A percentile compares a stretch with the other conserved stretches of the same genome.
Conservation (phyloP, 2,329 filamentous ascomycete species). For the Aureobasidium namibiae region DNA sequence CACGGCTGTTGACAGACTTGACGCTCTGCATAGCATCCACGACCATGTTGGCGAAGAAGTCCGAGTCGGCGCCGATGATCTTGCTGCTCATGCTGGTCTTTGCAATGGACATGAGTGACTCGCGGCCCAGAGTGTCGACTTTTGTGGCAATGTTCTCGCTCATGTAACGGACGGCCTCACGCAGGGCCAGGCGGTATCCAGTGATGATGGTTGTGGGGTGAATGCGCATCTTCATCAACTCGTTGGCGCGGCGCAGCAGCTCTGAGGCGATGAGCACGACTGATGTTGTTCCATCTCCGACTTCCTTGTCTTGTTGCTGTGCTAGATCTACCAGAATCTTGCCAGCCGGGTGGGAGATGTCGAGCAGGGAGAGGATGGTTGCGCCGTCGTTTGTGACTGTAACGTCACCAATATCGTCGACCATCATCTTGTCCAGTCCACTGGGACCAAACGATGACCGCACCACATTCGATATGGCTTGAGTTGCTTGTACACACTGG, state of each 20-base stretch:
- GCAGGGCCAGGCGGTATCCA: conserved; percentile 87
- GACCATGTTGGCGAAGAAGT: conserved; percentile 96
- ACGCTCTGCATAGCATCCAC: conserved; percentile 95
- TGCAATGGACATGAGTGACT: conserved; percentile 87
- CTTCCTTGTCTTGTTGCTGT: conserved; percentile 98
- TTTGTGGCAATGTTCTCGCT: conserved; percentile 96
- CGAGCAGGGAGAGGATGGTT: conserved; percentile 88
- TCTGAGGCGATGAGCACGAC: conserved; percentile 96
- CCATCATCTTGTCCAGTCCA: conserved; percentile 99
- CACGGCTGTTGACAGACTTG: conserved; percentile 83
- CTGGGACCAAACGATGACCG: conserved; percentile 98
- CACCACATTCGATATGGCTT: conserved; percentile 96
- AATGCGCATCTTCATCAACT: conserved; percentile 99
- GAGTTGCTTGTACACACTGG: conserved; percentile 93
- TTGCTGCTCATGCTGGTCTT: conserved; percentile 99
- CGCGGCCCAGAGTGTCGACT: conserved; percentile 82
- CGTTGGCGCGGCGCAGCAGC: conserved; percentile 85
- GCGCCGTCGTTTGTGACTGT: conserved; percentile 98
- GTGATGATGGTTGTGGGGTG: conserved; percentile 99
- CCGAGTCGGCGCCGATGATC: conserved; percentile 90
- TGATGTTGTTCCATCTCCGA: conserved; percentile 95
- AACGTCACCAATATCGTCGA: conserved; percentile 98
- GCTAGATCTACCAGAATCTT: conserved; percentile 97
- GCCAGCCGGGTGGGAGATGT: conserved; percentile 95
- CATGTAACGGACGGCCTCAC: conserved; percentile 98